phyloP scores from a whole-genome alignment of 140 eudicot species.

The Senecio squalidus region DNA sequence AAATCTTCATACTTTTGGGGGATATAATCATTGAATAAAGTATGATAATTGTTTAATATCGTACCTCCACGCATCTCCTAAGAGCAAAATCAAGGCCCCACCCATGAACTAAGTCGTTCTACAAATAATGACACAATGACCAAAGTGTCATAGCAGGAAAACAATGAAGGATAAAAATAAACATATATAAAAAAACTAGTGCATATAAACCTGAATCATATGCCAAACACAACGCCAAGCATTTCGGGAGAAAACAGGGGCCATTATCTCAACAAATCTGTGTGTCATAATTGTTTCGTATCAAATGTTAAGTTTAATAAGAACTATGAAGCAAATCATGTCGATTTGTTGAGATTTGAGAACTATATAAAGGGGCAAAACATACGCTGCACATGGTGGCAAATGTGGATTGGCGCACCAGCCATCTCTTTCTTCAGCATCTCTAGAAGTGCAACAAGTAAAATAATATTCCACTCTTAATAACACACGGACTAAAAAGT shows the following conservation, averaged over 20 bases:
- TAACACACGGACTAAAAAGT: background rate
- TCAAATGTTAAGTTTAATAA: background rate
- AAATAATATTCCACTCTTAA: background rate
- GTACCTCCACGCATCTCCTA: constrained; percentile 74
- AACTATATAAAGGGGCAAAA: background rate
- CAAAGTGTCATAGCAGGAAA: background rate
- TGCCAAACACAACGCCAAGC: constrained; percentile 99
- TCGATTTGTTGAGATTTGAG: background rate
- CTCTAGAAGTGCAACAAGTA: constrained; percentile 32
- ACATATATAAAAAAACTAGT: background rate
- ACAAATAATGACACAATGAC: constrained; percentile 5
- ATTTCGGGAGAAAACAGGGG: constrained; percentile 80
- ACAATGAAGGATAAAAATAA: background rate
- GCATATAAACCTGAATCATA: constrained; percentile 72
- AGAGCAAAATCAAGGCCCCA: constrained; percentile 98
- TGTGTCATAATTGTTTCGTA: background rate
- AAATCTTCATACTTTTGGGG: background rate
- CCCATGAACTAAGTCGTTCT: constrained; percentile 96
- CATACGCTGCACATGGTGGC: constrained; percentile 99
- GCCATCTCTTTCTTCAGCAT: constrained; percentile 79
- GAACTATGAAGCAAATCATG: constrained; percentile 8
- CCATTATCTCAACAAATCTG: constrained; percentile 98
- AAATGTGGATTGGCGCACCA: constrained; percentile 81
- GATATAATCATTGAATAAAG: background rate
- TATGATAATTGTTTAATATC: background rate